A percentile compares a stretch with the other conserved stretches of the same genome.
Conservation (phyloP, 73 alveolate genomes). For the Tetrahymena malaccensis region DNA sequence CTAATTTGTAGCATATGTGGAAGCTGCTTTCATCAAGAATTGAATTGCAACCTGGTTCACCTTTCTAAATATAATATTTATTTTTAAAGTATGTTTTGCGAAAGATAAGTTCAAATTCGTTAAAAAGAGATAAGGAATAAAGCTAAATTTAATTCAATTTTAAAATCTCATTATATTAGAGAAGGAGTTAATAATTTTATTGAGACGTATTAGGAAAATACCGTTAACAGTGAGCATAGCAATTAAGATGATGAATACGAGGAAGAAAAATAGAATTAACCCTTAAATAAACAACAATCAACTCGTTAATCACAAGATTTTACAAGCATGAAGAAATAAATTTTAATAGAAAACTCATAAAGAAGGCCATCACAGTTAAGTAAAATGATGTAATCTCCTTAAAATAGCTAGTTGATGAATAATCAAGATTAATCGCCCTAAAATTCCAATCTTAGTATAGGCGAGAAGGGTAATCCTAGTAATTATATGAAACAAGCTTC, state of each 20-base stretch:
- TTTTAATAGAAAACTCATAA: background rate
- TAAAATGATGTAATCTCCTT: background rate
- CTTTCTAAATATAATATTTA: background rate
- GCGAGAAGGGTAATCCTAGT: background rate
- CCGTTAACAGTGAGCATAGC: background rate
- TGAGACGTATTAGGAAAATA: background rate
- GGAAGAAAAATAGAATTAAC: background rate
- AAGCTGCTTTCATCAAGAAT: background rate
- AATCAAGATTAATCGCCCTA: background rate
- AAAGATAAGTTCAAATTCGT: background rate
- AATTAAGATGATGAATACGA: background rate
- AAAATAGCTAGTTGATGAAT: background rate
- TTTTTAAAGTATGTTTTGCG: background rate
- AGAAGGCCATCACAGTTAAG: background rate
- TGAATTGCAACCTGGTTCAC: background rate
- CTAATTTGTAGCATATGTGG: background rate
- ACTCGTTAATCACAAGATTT: background rate
- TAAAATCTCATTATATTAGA: background rate
- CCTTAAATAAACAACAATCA: background rate
- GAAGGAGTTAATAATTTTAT: background rate
- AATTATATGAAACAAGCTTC: background rate
- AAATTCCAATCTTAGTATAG: background rate
- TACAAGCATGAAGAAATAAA: background rate
- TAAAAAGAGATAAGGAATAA: background rate
- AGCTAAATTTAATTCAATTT: background rate